A percentile compares a stretch with the other conserved stretches of the same genome.
Conservation (phyloP, 1,284 basidiomycete genomes). For the Gymnopus androsaceus region DNA sequence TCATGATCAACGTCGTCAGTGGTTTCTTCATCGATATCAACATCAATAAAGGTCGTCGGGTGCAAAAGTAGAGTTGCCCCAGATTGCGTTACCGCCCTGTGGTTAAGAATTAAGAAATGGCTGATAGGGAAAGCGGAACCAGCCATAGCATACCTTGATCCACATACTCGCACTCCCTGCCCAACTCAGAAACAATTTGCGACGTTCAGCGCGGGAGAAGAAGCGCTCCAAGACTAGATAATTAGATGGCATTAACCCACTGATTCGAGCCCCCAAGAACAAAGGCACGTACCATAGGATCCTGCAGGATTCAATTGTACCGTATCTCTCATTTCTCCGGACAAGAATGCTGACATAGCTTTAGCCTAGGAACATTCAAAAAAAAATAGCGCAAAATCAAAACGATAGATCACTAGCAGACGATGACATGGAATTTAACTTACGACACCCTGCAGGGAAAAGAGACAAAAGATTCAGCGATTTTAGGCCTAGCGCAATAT, state of each 20-base stretch:
- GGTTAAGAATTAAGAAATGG: conserved; percentile 7
- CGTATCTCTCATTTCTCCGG: conserved; percentile 84
- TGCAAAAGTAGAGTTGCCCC: conserved; percentile 78
- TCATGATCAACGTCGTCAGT: conserved; percentile 49
- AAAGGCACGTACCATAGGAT: conserved; percentile 56
- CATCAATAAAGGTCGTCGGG: conserved; percentile 91
- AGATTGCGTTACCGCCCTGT: conserved; percentile 87
- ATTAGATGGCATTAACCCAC: not conserved
- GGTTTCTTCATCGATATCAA: no score
- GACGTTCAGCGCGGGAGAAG: conserved; percentile 90
- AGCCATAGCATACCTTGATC: conserved; percentile 84
- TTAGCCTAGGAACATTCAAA: conserved; percentile 65
- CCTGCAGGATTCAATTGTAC: conserved; percentile 90
- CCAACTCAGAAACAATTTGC: conserved; percentile 93
- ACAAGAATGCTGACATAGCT: conserved; percentile 94
- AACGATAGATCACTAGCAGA: no score
- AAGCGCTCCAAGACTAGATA: conserved; percentile 74
- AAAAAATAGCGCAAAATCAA: no score
- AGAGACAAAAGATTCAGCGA: conserved; percentile 1
- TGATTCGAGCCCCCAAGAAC: not conserved
- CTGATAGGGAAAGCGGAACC: not conserved
- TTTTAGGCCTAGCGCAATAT: not conserved
- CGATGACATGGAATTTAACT: conserved; percentile 29
- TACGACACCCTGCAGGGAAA: conserved; percentile 63
- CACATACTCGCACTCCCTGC: conserved; percentile 93